These are phyloP conservation scores for Curvularia spicifera DNA, from an alignment of 2,329 filamentous ascomycete genomes.

Conservation along the genomic window DNA sequence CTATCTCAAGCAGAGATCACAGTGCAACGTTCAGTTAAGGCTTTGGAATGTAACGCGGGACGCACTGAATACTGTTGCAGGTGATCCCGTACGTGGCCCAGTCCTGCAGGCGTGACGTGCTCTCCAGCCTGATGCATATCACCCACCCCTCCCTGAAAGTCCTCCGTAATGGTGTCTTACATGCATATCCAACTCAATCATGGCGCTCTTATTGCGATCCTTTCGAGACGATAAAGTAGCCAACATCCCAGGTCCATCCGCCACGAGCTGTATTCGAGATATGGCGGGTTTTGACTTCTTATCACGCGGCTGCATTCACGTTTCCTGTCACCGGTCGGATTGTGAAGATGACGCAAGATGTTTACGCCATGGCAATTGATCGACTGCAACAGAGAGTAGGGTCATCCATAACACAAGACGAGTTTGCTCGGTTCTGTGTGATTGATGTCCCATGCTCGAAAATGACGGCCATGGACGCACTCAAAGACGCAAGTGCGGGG, in stretches of 20 bases:
- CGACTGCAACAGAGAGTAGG: background rate
- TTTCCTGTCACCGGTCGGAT: background rate
- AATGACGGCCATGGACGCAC: background rate
- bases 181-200: background rate
- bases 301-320: background rate
- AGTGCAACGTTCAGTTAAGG: background rate
- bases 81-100: background rate
- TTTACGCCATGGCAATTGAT: background rate
- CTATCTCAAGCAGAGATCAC: background rate
- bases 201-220: background rate
- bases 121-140: background rate
- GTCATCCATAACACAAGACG: background rate
- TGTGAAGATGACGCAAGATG: background rate
- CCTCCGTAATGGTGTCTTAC: background rate
- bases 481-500: background rate
- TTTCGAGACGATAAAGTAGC: background rate
- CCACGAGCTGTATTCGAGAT: background rate
- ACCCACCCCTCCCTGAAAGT: background rate
- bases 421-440: background rate
- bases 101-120: background rate
- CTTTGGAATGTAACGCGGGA: background rate
- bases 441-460: background rate
- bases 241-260: background rate
- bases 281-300: background rate
- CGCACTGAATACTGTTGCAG: background rate